phyloP scores from a whole-genome alignment of 2,329 filamentous ascomycete genomes.

The Ilyonectria mors-panacis region DNA sequence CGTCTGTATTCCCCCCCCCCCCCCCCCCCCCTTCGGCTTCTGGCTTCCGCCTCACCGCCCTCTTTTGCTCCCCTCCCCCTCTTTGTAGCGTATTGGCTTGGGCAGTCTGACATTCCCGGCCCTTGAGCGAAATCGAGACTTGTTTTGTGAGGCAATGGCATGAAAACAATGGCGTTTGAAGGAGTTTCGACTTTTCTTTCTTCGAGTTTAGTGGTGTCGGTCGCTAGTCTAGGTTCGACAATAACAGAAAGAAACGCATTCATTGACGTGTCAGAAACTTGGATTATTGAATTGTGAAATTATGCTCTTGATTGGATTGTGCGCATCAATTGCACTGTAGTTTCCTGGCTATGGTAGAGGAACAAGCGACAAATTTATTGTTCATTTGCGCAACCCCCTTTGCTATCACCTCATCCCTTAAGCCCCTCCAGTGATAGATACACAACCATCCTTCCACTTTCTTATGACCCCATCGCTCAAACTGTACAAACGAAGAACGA shows the following conservation, averaged over 20 bases:
- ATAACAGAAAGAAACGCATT: neutral
- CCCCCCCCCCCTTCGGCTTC: conserved; percentile 7
- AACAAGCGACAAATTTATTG: neutral
- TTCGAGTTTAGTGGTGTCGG: neutral
- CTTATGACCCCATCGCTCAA: neutral
- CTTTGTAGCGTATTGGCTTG: conserved; percentile 25
- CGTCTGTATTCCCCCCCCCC: conserved; percentile 15
- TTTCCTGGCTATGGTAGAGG: neutral
- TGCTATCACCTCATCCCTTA: neutral
- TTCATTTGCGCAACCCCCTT: neutral
- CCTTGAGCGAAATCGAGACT: conserved; percentile 15
- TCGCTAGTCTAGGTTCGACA: neutral
- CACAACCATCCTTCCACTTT: neutral
- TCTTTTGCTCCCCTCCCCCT: neutral
- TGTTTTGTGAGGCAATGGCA: conserved; percentile 12
- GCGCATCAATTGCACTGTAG: neutral
- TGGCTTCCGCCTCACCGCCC: neutral
- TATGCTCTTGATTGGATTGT: neutral
- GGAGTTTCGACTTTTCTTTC: conserved; percentile 22
- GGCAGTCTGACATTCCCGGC: conserved; percentile 4
- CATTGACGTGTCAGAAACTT: neutral
- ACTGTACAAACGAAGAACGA: neutral
- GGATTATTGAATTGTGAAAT: neutral
- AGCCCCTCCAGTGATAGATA: neutral
- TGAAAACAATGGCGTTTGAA: conserved; percentile 24